A percentile compares a stretch with the other conserved stretches of the same genome.
Evolutionary conservation across 2,329 filamentous ascomycete genomes (phyloP).

Genomic region (Thermothelomyces thermophilus): DNA sequence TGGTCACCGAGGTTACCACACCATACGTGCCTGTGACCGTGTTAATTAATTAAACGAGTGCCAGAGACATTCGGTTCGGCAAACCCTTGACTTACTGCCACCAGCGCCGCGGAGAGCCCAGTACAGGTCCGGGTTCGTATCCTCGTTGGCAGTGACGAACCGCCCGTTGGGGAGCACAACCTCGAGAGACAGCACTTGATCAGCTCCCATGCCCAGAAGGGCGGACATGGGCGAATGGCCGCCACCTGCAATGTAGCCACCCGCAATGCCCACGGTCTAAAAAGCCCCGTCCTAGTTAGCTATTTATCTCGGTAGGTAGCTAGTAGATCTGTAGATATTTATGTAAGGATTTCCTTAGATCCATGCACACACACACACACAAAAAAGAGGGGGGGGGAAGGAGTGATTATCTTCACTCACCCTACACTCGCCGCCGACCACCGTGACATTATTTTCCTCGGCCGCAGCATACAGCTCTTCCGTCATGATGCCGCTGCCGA

Average conservation of each 20-base stretch:
- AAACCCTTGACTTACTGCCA: slow-evolving; percentile 20
- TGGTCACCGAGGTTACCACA: slow-evolving; percentile 29
- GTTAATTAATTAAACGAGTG: background rate
- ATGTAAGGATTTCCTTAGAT: too few relatives aligned
- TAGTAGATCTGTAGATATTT: too few relatives aligned
- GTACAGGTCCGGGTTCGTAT: slow-evolving; percentile 40
- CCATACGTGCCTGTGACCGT: slow-evolving; percentile 30
- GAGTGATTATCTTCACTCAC: slow-evolving; percentile 14
- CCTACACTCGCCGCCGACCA: slow-evolving; percentile 42
- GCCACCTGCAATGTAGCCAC: slow-evolving; percentile 43
- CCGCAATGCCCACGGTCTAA: slow-evolving; percentile 45
- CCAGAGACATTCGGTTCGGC: background rate
- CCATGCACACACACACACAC: too few relatives aligned
- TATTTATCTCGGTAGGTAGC: too few relatives aligned
- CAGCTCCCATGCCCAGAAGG: slow-evolving; percentile 44
- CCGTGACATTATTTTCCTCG: slow-evolving; percentile 37
- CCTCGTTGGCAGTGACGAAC: slow-evolving; percentile 36
- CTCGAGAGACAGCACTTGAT: slow-evolving; percentile 43
- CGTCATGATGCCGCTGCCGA: slow-evolving; percentile 45
- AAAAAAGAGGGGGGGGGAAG: too few relatives aligned
- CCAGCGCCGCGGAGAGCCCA: slow-evolving; percentile 45
- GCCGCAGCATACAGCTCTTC: slow-evolving; percentile 47
- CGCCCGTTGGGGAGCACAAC: slow-evolving; percentile 43
- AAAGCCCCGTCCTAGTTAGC: slow-evolving; percentile 31
- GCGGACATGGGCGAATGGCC: slow-evolving; percentile 49